phyloP scores from a whole-genome alignment of 2,329 filamentous ascomycete species.

The Ilyonectria mors-panacis region DNA sequence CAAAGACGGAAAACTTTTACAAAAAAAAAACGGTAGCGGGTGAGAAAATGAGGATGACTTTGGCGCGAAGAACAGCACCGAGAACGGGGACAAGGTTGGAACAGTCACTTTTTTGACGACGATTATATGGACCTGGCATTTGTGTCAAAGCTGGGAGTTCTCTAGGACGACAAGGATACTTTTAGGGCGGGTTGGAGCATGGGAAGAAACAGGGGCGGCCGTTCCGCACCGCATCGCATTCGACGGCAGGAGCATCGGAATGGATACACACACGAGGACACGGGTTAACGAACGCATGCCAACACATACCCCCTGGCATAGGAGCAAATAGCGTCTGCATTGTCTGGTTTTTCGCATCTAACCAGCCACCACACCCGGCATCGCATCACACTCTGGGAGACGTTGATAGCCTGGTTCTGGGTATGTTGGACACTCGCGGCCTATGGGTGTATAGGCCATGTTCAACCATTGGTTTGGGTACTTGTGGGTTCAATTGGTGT shows the following conservation, averaged over 20 bases:
- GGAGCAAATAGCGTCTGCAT: constrained; percentile 34
- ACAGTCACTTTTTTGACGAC: constrained; percentile 18
- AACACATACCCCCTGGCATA: constrained; percentile 35
- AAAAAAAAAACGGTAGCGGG: constrained; percentile 18
- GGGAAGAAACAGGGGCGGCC: constrained; percentile 40
- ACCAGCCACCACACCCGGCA: constrained; percentile 34
- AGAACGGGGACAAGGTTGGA: constrained; percentile 25
- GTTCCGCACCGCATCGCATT: constrained; percentile 43
- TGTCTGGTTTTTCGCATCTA: constrained; percentile 33
- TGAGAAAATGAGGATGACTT: constrained; percentile 1
- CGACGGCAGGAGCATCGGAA: constrained; percentile 41
- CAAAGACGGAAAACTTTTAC: constrained; percentile 22
- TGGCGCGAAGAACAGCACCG: constrained; percentile 12
- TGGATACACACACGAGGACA: constrained; percentile 42
- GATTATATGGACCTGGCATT: constrained; percentile 25
- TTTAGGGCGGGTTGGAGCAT: constrained; percentile 37
- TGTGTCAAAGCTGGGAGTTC: constrained; percentile 40
- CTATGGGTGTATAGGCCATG: constrained; percentile 11
- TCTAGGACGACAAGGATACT: constrained; percentile 33
- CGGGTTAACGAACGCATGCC: constrained; percentile 43
- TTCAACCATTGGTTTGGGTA: constrained; percentile 17
- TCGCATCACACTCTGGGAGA: constrained; percentile 35
- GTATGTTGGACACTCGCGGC: constrained; percentile 20
- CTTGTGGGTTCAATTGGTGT: constrained; percentile 19
- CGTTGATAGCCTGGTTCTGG: constrained; percentile 21